These are phyloP conservation scores for Triangularia setosa DNA, from an alignment of 2,329 filamentous ascomycete species.

Conservation along the genomic window DNA sequence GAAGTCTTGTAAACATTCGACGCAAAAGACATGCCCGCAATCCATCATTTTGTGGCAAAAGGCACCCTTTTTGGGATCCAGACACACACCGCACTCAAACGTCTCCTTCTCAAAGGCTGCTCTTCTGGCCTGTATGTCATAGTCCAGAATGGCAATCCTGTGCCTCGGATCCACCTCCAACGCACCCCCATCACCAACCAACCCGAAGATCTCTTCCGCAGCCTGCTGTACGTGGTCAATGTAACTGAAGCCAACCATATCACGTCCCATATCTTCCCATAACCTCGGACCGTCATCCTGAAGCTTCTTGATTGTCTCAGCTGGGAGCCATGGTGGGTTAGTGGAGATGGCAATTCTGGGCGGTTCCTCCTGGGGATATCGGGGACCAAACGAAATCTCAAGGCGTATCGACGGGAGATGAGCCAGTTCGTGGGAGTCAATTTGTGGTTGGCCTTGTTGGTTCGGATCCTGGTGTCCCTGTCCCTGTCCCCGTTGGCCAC, in stretches of 20 bases:
- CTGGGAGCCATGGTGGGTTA: constrained; percentile 54
- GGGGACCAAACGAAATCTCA: constrained; percentile 50
- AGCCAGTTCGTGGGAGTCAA: constrained; percentile 48
- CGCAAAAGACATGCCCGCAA: constrained; percentile 89
- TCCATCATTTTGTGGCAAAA: constrained; percentile 76
- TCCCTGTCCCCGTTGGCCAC: background rate
- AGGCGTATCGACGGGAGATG: constrained; percentile 57
- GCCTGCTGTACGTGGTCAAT: constrained; percentile 60
- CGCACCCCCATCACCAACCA: constrained; percentile 44
- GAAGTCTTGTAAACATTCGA: constrained; percentile 81
- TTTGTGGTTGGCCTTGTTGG: constrained; percentile 7
- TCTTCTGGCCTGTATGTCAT: constrained; percentile 69
- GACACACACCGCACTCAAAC: constrained; percentile 82
- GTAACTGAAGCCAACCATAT: constrained; percentile 58
- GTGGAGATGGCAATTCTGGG: constrained; percentile 51
- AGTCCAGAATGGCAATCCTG: constrained; percentile 71
- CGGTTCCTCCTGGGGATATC: constrained; percentile 53
- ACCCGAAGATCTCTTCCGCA: constrained; percentile 58
- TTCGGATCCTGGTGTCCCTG: background rate
- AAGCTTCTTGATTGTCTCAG: constrained; percentile 44
- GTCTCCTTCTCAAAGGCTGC: constrained; percentile 77
- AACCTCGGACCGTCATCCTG: constrained; percentile 48
- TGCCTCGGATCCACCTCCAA: constrained; percentile 52
- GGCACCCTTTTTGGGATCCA: constrained; percentile 86
- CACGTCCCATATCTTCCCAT: constrained; percentile 60